A percentile compares a stretch with the other conserved stretches of the same genome.
These are phyloP conservation scores for Friedmanniomyces endolithicus DNA, from an alignment of 495 filamentous ascomycete genomes.

Conservation along the genomic window DNA sequence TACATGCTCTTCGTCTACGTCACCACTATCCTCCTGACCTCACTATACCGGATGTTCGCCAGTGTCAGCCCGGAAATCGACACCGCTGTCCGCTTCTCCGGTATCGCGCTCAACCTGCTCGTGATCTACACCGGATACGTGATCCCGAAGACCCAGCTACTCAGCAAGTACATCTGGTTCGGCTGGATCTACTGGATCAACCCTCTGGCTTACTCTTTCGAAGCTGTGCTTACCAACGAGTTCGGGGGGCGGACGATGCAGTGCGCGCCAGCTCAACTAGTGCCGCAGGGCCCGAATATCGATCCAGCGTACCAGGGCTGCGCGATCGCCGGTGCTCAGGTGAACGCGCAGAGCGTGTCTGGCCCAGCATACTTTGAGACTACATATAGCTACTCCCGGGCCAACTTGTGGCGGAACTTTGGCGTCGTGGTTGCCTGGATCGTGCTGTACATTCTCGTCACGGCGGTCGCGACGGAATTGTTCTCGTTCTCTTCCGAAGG, in stretches of 20 bases:
- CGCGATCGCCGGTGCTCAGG: slow-evolving; percentile 42
- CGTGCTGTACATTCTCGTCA: slow-evolving; percentile 30
- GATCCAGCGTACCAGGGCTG: slow-evolving; percentile 52
- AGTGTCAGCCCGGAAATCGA: slow-evolving; percentile 59
- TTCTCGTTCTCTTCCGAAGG: slow-evolving; percentile 24
- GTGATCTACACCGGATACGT: slow-evolving; percentile 46
- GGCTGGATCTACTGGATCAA: slow-evolving; percentile 47
- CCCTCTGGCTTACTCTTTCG: slow-evolving; percentile 43
- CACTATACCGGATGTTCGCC: slow-evolving; percentile 67
- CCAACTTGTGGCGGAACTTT: slow-evolving; percentile 52
- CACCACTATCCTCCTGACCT: slow-evolving; percentile 53
- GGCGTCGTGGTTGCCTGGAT: slow-evolving; percentile 46
- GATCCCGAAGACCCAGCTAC: slow-evolving; percentile 35
- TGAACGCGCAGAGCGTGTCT: slow-evolving; percentile 37
- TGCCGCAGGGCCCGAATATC: slow-evolving; percentile 36
- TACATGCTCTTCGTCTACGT: slow-evolving; percentile 60
- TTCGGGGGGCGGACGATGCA: slow-evolving; percentile 38
- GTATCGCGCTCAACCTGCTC: slow-evolving; percentile 52
- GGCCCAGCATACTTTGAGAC: slow-evolving; percentile 42
- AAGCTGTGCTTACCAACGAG: slow-evolving; percentile 50
- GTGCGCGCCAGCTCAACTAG: slow-evolving; percentile 37
- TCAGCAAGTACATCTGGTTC: slow-evolving; percentile 41
- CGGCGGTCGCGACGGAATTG: slow-evolving; percentile 26
- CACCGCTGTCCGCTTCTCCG: slow-evolving; percentile 59
- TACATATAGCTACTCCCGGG: slow-evolving; percentile 42